Evolutionary conservation across 441 rosid genomes (phyloP).

Genomic region (Pelargonium australe): DNA sequence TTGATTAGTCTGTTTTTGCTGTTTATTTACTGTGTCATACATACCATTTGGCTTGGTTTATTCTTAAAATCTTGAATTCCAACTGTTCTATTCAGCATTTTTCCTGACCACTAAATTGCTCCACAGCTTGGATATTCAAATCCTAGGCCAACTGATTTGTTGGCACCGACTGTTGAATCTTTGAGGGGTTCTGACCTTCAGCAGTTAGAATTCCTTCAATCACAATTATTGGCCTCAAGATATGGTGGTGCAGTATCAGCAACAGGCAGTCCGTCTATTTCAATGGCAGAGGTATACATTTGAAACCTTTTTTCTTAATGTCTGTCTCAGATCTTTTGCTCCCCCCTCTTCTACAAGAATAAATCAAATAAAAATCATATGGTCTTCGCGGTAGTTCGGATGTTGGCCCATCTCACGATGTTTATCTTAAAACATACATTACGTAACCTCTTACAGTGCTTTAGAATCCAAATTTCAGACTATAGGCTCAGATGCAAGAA

Average conservation of each 20-base stretch:
- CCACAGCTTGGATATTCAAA: constrained; percentile 26
- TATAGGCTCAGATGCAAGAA: neutral
- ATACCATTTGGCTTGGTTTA: neutral
- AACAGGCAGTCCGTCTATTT: constrained; percentile 15
- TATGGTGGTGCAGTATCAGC: constrained; percentile 22
- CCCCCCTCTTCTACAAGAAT: neutral
- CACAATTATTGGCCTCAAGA: constrained; percentile 23
- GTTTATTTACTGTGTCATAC: constrained; percentile 6
- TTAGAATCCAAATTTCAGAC: neutral
- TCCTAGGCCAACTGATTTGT: constrained; percentile 19
- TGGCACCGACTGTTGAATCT: constrained; percentile 22
- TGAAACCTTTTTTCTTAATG: neutral
- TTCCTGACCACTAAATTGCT: constrained; percentile 12
- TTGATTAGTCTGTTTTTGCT: constrained; percentile 4
- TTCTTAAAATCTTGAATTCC: constrained; percentile 11
- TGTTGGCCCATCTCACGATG: neutral
- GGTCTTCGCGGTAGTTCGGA: neutral
- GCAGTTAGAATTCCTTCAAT: constrained; percentile 18
- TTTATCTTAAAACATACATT: neutral
- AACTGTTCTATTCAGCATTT: neutral
- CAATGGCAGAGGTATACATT: constrained; percentile 36
- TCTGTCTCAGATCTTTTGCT: neutral
- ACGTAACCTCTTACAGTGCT: neutral
- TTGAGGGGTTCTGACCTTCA: constrained; percentile 13
- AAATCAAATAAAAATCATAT: neutral